Base-by-base conservation (phyloP, 108 stramenopile species). In the Bacterosira constricta region DNA sequence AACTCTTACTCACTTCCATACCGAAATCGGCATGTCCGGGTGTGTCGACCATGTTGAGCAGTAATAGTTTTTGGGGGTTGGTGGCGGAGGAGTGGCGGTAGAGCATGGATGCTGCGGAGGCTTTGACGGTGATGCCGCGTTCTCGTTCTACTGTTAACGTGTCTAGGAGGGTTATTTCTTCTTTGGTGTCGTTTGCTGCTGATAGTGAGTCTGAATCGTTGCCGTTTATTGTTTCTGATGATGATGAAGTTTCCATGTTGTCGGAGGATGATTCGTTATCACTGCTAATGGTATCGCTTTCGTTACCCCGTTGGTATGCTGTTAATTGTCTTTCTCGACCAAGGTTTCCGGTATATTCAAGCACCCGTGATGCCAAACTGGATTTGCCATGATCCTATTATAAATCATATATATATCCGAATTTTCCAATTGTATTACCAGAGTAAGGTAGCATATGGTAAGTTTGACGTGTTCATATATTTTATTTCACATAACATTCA, bases 11-110 rank as follows among this genome's bases (percentile, higher is more conserved):
- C 1, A 97, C 98, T 69, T 99, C 98, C 67, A 88, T 82, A 35
- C 92, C 89, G 72, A 99, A 99, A 67, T 99, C 98, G 10, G 88
- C 93, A 67, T 99, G 98, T 4, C 98, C 98, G 8, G 98, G 98
- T 5, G 97, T 97, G 75, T 99, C 98, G 54, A 97, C 85, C 75
- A 98, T 90, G 69, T 99, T 98, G 15, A 99, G 69, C 18, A 99
- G 63, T 42, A 95, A 62, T 13, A 76, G 82, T 10, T 89, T 88
- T 26, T 90, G 82, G 45, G 83, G 83, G 23, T 79, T 83, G 1
- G 82, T 81, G 26, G 92, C 90, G 4, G 86, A 89, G 12, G 86
- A 83, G 56, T 96, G 96, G 0, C 69, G 85, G 69, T 96, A 96
- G 8, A 97, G 69, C 93, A 99, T 97, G 47, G 96, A 90, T n/a